These are phyloP conservation scores for Arthrobotrys pseudoclavata DNA, from an alignment of 2,329 filamentous ascomycete genomes.

Conservation along the genomic window DNA sequence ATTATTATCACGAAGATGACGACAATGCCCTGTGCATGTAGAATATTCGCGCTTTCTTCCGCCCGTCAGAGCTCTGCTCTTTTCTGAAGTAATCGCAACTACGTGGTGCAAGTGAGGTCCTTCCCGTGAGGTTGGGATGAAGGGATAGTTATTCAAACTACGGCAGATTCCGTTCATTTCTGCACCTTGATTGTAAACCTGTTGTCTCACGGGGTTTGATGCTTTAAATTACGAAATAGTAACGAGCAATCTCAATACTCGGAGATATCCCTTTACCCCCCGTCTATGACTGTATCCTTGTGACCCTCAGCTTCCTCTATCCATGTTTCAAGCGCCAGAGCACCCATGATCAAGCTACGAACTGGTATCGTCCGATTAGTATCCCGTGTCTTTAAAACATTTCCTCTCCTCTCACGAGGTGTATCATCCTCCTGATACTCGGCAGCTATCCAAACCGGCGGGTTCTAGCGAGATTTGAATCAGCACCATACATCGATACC, in stretches of 20 bases:
- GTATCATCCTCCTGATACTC: constrained; percentile 58
- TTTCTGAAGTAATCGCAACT: neutral
- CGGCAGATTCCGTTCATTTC: neutral
- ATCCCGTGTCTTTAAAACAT: constrained; percentile 27
- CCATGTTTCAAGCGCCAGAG: constrained; percentile 51
- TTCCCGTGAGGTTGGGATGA: neutral
- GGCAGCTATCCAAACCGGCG: constrained; percentile 66
- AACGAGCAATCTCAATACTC: neutral
- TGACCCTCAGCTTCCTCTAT: constrained; percentile 46
- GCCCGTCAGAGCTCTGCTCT: neutral
- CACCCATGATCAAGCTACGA: constrained; percentile 43
- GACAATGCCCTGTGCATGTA: neutral
- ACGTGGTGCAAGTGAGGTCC: neutral
- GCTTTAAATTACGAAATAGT: neutral
- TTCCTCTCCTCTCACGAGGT: neutral
- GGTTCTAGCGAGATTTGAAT: constrained; percentile 63
- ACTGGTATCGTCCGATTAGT: constrained; percentile 36
- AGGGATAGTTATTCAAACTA: neutral
- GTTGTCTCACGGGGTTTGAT: neutral
- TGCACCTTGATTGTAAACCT: neutral
- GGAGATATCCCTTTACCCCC: neutral
- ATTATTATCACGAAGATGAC: neutral
- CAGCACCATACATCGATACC: constrained; percentile 22
- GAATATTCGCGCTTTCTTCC: neutral
- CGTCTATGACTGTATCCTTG: constrained; percentile 14